Conservation (phyloP, 78 protist species). For the Dictyostelium intermedium region DNA sequence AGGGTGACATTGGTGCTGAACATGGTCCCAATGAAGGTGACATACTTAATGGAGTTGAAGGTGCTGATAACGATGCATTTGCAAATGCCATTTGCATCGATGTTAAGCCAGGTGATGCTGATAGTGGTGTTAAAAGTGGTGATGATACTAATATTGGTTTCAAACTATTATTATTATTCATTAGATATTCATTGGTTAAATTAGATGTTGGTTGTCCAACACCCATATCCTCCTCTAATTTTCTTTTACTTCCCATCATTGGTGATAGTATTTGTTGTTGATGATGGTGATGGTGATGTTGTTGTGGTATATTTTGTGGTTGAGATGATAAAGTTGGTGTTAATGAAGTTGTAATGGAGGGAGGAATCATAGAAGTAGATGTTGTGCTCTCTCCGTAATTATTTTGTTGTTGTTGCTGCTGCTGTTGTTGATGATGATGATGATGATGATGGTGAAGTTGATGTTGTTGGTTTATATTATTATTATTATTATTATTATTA, state of each 20-base stretch:
- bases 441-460: not conserved
- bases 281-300: not conserved
- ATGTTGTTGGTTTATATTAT: not conserved
- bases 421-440: not conserved
- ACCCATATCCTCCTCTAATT: conserved; percentile 40
- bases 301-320: not conserved
- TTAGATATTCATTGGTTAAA: conserved; percentile 1
- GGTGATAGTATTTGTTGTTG: conserved; percentile 39
- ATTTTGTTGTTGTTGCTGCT: not conserved
- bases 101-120: conserved; percentile 67
- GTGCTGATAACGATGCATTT: conserved; percentile 61
- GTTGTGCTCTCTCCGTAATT: conserved; percentile 64
- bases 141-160: conserved; percentile 73
- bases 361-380: conserved; percentile 49
- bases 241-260: conserved; percentile 64
- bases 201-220: not conserved
- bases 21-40: conserved; percentile 62
- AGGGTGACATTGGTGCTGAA: conserved; percentile 74
- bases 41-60: conserved; percentile 64
- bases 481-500: not conserved
- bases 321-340: conserved; percentile 57
- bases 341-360: conserved; percentile 20
- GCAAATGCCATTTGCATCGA: conserved; percentile 70
- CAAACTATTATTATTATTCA: not conserved
- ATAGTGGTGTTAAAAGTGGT: conserved; percentile 43